phyloP scores from a whole-genome alignment of 225 moss, liverwort and hornwort genomes.

The Marchantia polymorpha region DNA sequence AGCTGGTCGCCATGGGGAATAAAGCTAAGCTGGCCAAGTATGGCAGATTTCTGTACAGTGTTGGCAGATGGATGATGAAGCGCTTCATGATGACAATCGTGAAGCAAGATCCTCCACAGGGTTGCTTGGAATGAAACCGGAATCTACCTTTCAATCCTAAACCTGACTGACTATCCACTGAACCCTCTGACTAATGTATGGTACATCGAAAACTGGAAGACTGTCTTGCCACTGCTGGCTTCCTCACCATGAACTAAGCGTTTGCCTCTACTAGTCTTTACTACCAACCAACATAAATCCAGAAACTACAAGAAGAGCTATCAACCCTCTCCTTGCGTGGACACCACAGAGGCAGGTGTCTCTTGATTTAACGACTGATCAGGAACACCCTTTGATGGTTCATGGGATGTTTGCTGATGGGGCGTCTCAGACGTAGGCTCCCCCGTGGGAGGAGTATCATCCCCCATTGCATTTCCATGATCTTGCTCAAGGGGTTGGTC shows the following conservation, averaged over 20 bases:
- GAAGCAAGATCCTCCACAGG: constrained; percentile 18
- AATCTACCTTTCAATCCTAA: constrained; percentile 22
- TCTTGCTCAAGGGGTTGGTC: constrained; percentile 19
- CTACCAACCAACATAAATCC: constrained; percentile 13
- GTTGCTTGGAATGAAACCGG: constrained; percentile 24
- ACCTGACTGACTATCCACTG: constrained; percentile 37
- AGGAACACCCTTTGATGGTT: constrained; percentile 10
- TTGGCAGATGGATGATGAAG: constrained; percentile 25
- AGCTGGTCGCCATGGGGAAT: constrained; percentile 19
- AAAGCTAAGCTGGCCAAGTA: constrained; percentile 28
- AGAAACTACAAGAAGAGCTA: constrained; percentile 3
- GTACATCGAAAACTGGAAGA: constrained; percentile 34
- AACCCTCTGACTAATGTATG: constrained; percentile 33
- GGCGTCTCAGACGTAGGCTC: constrained; percentile 5
- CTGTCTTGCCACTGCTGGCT: constrained; percentile 13
- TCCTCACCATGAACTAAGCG: constrained; percentile 19
- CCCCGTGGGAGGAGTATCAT: constrained; percentile 2
- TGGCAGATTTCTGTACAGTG: constrained; percentile 42
- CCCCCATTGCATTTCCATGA: constrained; percentile 17
- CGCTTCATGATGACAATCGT: background rate
- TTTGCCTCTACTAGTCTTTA: constrained; percentile 19
- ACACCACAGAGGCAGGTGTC: constrained; percentile 23
- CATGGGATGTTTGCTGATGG: constrained; percentile 11
- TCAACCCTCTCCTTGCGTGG: constrained; percentile 22
- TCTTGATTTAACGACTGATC: constrained; percentile 12